Evolutionary conservation across 306 rosid species (phyloP).

Genomic region (Ziziphus jujuba): DNA sequence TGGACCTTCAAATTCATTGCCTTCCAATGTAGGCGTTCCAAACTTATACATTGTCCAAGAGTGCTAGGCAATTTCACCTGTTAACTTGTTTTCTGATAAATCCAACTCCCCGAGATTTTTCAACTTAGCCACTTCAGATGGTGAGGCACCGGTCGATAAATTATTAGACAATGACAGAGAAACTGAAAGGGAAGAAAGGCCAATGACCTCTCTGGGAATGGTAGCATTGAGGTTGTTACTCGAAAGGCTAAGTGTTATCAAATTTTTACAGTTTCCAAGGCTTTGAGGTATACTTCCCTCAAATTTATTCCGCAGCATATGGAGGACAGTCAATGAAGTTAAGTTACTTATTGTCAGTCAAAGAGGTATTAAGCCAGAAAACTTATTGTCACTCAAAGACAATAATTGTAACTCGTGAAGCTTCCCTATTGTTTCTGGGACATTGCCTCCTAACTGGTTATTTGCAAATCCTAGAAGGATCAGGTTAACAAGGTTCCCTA

Average conservation of each 20-base stretch:
- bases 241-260: constrained; percentile 23
- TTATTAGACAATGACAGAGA: constrained; percentile 40
- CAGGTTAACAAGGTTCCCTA: constrained; percentile 34
- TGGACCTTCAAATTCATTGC: constrained; percentile 35
- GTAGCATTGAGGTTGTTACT: constrained; percentile 37
- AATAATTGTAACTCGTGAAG: constrained; percentile 28
- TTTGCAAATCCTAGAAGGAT: constrained; percentile 17
- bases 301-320: constrained; percentile 25
- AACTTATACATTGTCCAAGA: constrained; percentile 30
- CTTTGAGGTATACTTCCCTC: constrained; percentile 43
- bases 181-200: constrained; percentile 37
- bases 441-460: constrained; percentile 28
- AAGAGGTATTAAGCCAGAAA: no score
- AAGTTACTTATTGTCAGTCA: constrained; percentile 46
- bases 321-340: constrained; percentile 20
- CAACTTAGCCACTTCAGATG: constrained; percentile 31
- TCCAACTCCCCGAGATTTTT: constrained; percentile 23
- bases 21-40: constrained; percentile 30
- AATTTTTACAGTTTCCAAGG: constrained; percentile 31
- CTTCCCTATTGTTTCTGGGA: constrained; percentile 31
- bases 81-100: constrained; percentile 32
- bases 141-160: constrained; percentile 29
- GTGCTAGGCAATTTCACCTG: constrained; percentile 38
- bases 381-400: no score
- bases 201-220: constrained; percentile 36